Evolutionary conservation across 2,329 filamentous ascomycete species (phyloP), one percentile per base, ranked within the genome.

Genomic region (Clonostachys rhizophaga): DNA sequence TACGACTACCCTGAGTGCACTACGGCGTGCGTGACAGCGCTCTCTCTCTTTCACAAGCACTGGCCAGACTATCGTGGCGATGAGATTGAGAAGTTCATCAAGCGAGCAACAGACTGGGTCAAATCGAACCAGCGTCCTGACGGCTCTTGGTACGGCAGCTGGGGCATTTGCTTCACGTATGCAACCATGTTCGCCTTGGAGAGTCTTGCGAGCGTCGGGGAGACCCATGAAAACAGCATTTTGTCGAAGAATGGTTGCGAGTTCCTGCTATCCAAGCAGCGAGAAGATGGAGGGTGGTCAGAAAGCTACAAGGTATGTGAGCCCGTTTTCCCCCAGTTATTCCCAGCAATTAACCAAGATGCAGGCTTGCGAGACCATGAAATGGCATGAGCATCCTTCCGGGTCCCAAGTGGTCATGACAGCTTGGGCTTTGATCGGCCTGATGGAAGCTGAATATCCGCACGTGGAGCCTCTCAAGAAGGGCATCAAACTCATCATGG

Each of bases 1-100:
- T 99, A 99, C 64, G 90, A 96, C 64, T 97, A 99, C 60, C 91
- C 92, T 0, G 94, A 99, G 66, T 99, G 94, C 72, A 99, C 94
- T 1, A 97, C 94, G 3, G 91, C 94, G 1, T 90, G 91, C 33
- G 87, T 99, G 5, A 96, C 89, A 2, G 91, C 89, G 0, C 74
- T 99, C 17, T 87, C 86, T 5, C 75, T 92, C 3, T 97, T 97
- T 72, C 80, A 81, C 54, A 78, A 86, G 58, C 77, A 88, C 63
- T 95, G 90, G 74, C 90, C 92, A 0, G 72, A 86, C 30, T 95
- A 99, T 65, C 81, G 92, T 44, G 62, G 79, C 0, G 66, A 77
- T 0, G 92, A 97, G 50, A 92, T 99, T 54, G 73, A 79, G 9
- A 63, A 61, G 1, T 90, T 94, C 57, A 86, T 94, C 54, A 70